Evolutionary conservation across 2,329 filamentous ascomycete species (phyloP).

Genomic region (Hirsutella minnesotensis): DNA sequence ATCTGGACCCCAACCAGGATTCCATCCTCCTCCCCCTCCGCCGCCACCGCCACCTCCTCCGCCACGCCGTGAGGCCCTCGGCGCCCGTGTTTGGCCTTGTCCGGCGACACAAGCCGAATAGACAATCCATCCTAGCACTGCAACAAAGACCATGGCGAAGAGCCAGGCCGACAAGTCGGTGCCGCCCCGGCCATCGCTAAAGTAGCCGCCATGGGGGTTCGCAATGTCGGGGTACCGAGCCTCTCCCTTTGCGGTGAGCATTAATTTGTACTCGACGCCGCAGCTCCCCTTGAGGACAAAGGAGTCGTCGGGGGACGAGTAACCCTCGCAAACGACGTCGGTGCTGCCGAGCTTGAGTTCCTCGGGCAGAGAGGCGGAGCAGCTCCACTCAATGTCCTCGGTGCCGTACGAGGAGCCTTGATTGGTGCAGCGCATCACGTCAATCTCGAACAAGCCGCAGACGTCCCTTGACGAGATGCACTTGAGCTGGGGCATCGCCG

Average conservation of each 20-base stretch:
- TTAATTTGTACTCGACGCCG: conserved; percentile 76
- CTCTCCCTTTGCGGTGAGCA: conserved; percentile 68
- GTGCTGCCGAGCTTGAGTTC: conserved; percentile 66
- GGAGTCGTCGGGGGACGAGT: conserved; percentile 60
- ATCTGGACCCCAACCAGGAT: conserved; percentile 24
- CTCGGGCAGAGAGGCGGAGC: conserved; percentile 49
- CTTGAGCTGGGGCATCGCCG: conserved; percentile 65
- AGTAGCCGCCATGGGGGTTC: conserved; percentile 22
- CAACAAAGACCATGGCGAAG: conserved; percentile 52
- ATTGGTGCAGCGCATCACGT: conserved; percentile 84
- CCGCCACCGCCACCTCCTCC: conserved; percentile 28
- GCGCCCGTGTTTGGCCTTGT: conserved; percentile 6
- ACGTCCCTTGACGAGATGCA: conserved; percentile 58
- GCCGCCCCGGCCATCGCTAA: conserved; percentile 16
- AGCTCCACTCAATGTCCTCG: conserved; percentile 87
- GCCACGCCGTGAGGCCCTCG: conserved; percentile 13
- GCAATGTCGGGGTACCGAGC: conserved; percentile 50
- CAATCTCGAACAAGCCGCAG: conserved; percentile 60
- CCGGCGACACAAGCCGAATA: conserved; percentile 35
- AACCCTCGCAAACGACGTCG: conserved; percentile 89
- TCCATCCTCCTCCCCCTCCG: conserved; percentile 27
- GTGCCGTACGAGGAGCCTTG: conserved; percentile 65
- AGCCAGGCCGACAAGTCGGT: conserved; percentile 27
- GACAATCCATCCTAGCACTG: conserved; percentile 48
- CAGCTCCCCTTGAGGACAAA: conserved; percentile 89